Evolutionary conservation across 1,139 yeast genomes (phyloP).

Genomic region (Taiozyma sp.): DNA sequence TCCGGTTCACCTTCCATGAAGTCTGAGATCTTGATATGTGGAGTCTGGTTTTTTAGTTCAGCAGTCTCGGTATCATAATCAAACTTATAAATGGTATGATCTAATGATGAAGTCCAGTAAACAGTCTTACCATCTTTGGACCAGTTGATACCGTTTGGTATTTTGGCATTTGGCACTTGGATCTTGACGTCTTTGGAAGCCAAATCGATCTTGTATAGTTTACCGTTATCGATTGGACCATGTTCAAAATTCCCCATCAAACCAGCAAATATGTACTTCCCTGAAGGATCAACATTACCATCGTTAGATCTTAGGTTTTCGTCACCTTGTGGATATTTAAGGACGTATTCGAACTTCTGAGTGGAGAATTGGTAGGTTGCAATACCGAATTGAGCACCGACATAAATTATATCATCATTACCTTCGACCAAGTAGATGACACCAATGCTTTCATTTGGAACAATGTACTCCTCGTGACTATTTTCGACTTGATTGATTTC

Average conservation of each 20-base stretch:
- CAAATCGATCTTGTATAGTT: slow-evolving; percentile 28
- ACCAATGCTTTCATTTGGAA: slow-evolving; percentile 43
- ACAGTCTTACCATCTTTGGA: slow-evolving; percentile 42
- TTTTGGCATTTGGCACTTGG: slow-evolving; percentile 35
- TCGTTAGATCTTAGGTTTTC: slow-evolving; percentile 58
- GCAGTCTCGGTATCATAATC: slow-evolving; percentile 50
- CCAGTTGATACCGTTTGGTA: slow-evolving; percentile 83
- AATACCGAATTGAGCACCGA: slow-evolving; percentile 56
- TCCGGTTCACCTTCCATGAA: slow-evolving; percentile 62
- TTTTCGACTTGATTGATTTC: slow-evolving; percentile 20
- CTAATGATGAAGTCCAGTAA: slow-evolving; percentile 70
- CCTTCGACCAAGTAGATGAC: slow-evolving; percentile 52
- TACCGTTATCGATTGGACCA: slow-evolving; percentile 30
- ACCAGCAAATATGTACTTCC: slow-evolving; percentile 60
- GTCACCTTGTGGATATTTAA: slow-evolving; percentile 37
- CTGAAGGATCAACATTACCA: slow-evolving; percentile 65
- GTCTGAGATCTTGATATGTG: slow-evolving; percentile 37
- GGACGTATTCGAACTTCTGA: slow-evolving; percentile 36
- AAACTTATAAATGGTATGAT: slow-evolving; percentile 52
- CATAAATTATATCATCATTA: slow-evolving; percentile 35
- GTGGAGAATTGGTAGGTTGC: slow-evolving; percentile 43
- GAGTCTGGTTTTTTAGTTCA: slow-evolving; percentile 37
- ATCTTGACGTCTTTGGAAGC: slow-evolving; percentile 22
- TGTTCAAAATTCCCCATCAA: slow-evolving; percentile 58
- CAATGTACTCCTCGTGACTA: slow-evolving; percentile 36